Conservation (phyloP, 202 grass and related monocot species). For the Carex arenaria region DNA sequence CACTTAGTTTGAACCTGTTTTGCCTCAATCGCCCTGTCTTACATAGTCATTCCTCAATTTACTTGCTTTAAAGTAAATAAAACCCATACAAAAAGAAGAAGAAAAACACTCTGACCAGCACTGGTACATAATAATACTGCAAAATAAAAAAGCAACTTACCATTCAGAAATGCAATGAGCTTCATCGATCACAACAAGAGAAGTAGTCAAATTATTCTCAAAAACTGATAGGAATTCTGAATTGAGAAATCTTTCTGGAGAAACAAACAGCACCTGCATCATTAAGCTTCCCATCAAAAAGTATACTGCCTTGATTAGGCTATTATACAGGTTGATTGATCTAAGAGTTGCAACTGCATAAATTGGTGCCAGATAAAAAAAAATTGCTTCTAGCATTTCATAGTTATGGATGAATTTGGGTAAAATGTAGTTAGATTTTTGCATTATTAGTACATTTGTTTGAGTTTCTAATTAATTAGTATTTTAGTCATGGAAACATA, state of each 20-base stretch:
- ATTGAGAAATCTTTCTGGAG: constrained; percentile 92
- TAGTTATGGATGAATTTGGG: neutral
- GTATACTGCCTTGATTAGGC: neutral
- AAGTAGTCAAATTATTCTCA: constrained; percentile 56
- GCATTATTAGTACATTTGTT: neutral
- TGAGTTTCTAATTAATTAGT: neutral
- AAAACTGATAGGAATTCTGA: constrained; percentile 76
- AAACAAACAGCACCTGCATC: constrained; percentile 88
- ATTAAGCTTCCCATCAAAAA: constrained; percentile 21
- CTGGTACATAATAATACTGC: neutral
- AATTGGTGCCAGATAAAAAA: neutral
- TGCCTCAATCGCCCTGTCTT: neutral
- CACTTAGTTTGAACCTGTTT: neutral
- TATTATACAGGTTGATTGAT: neutral
- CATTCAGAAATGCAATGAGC: constrained; percentile 99
- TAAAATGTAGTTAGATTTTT: neutral
- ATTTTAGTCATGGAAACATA: constrained; percentile 22
- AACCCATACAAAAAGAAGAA: neutral
- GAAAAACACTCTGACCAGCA: neutral
- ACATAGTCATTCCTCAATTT: neutral
- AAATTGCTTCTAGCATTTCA: neutral
- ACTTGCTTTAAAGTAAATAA: constrained; percentile 2
- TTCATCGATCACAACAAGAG: constrained; percentile 93
- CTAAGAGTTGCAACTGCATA: neutral
- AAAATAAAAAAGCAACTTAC: constrained; percentile 44